Evolutionary conservation across 495 filamentous ascomycete genomes (phyloP).

Genomic region (Usnea hakonensis): DNA sequence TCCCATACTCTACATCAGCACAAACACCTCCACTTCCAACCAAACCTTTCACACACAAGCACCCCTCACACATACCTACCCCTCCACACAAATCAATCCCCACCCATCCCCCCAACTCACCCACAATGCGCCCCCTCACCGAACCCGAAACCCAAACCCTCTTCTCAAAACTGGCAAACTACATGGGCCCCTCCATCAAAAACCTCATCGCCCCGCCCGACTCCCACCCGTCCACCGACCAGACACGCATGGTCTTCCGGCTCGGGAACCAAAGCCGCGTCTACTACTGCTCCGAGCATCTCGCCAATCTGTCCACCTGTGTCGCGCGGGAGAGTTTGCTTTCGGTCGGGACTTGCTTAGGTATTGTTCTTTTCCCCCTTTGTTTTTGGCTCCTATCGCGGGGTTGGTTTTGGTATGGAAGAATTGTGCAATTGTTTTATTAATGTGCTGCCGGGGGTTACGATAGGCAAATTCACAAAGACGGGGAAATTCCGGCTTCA

Average conservation of each 20-base stretch:
- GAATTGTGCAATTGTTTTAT: too few relatives aligned
- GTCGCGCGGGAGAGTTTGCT: constrained; percentile 72
- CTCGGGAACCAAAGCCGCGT: constrained; percentile 62
- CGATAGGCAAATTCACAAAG: constrained; percentile 64
- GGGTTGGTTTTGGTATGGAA: background rate
- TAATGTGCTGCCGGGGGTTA: too few relatives aligned
- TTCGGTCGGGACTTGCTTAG: constrained; percentile 76
- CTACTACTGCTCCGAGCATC: constrained; percentile 77
- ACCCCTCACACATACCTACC: too few relatives aligned
- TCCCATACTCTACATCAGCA: too few relatives aligned
- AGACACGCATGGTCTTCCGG: constrained; percentile 78
- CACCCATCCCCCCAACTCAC: constrained; percentile 20
- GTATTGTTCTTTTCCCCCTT: constrained; percentile 31
- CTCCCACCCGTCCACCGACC: constrained; percentile 50
- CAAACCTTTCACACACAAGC: constrained; percentile 27
- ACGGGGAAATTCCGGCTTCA: constrained; percentile 81
- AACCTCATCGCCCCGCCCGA: constrained; percentile 68
- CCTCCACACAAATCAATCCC: too few relatives aligned
- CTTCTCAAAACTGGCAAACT: constrained; percentile 78
- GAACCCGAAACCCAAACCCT: constrained; percentile 64
- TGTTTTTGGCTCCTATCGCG: background rate
- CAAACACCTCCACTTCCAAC: too few relatives aligned
- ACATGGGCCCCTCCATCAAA: constrained; percentile 71
- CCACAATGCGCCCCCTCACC: constrained; percentile 64
- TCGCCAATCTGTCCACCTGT: constrained; percentile 85